Evolutionary conservation across 192 early-diverging fungal species (phyloP).

Genomic region (Backusella westeae): DNA sequence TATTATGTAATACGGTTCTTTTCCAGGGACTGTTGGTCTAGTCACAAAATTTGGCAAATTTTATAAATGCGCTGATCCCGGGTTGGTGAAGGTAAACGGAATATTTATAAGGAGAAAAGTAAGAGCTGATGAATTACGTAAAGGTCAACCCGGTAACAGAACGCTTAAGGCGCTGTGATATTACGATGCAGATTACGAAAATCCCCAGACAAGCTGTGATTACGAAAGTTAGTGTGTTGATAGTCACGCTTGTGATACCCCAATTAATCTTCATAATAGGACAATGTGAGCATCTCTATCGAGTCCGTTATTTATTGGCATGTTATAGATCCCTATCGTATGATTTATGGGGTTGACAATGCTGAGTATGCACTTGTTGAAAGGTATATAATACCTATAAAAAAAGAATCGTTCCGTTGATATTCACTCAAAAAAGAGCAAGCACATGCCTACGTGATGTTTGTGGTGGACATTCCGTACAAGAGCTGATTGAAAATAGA

Average conservation of each 20-base stretch:
- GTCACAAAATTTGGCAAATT: constrained; percentile 63
- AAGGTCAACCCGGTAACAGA: constrained; percentile 49
- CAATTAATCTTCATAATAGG: constrained; percentile 28
- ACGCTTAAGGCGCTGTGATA: constrained; percentile 44
- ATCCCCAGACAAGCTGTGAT: constrained; percentile 74
- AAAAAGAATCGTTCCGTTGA: neutral
- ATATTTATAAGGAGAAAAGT: constrained; percentile 1
- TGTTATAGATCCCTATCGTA: constrained; percentile 71
- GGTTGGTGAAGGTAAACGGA: constrained; percentile 34
- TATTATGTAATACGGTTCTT: neutral
- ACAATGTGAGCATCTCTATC: constrained; percentile 84
- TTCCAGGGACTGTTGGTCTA: constrained; percentile 60
- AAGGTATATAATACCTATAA: constrained; percentile 39
- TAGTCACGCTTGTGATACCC: neutral
- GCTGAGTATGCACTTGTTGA: constrained; percentile 76
- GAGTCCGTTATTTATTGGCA: constrained; percentile 91
- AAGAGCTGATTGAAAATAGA: constrained; percentile 88
- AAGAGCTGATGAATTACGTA: neutral
- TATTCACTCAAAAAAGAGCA: constrained; percentile 43
- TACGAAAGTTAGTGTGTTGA: constrained; percentile 51
- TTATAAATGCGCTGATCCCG: constrained; percentile 52
- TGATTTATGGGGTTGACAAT: constrained; percentile 74
- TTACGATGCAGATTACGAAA: constrained; percentile 61
- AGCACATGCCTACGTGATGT: constrained; percentile 85
- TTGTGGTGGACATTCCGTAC: constrained; percentile 74